Evolutionary conservation across 1,139 yeast species (phyloP).

Genomic region (Blastobotrys illinoisensis): DNA sequence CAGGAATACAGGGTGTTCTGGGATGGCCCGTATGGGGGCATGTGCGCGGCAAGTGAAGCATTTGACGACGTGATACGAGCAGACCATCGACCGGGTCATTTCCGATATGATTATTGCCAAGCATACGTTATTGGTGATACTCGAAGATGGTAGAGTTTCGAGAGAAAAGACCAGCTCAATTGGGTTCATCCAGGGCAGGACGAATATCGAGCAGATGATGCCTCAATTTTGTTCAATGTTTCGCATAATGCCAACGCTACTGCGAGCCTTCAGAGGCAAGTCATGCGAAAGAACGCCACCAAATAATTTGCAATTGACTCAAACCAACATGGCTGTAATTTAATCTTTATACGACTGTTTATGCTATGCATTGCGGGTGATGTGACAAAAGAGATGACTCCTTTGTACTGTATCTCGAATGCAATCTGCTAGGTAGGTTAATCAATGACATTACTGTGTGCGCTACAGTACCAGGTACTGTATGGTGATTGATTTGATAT

Average conservation of each 20-base stretch:
- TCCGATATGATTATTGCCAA: conserved; percentile 6
- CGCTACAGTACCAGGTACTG: no score
- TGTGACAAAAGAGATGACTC: no score
- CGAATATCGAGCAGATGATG: conserved; percentile 28
- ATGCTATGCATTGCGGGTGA: no score
- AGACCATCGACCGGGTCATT: conserved; percentile 35
- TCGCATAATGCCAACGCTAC: conserved; percentile 39
- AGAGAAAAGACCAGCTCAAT: conserved; percentile 2
- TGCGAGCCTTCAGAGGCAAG: conserved; percentile 36
- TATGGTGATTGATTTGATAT: no score
- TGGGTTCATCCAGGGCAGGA: conserved; percentile 30
- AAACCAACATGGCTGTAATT: no score
- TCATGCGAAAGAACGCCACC: conserved; percentile 19
- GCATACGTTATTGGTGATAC: conserved; percentile 8
- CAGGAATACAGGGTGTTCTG: conserved; percentile 36
- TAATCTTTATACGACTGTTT: no score
- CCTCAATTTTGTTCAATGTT: conserved; percentile 21
- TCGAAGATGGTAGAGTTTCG: conserved; percentile 1
- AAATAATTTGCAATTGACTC: no score
- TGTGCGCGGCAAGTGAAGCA: conserved; percentile 42
- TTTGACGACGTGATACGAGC: conserved; percentile 49
- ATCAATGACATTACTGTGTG: no score
- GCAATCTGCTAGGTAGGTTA: no score
- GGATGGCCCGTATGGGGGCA: conserved; percentile 66
- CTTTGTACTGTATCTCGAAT: no score